Percentiles rank a stretch among this genome's conserved stretches.
Conservation (phyloP, 106 monocot species). For the Dendrobium chrysotoxum region DNA sequence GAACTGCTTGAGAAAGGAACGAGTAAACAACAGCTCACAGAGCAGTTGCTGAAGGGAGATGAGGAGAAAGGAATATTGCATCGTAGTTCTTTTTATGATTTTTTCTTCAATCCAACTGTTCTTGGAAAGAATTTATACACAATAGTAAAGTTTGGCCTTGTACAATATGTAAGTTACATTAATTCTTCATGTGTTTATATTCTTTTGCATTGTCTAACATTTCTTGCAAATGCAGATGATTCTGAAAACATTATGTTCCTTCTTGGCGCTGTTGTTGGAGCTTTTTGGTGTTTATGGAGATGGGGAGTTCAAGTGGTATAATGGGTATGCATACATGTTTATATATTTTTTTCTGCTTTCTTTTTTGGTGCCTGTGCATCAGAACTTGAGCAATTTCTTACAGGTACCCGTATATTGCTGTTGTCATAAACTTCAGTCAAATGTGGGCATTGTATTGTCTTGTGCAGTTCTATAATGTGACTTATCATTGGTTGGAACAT, state of each 20-base stretch:
- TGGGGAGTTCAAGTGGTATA: constrained; percentile 84
- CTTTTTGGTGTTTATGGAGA: constrained; percentile 79
- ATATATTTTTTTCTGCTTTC: not conserved
- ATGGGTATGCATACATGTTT: constrained; percentile 44
- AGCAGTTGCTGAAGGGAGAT: constrained; percentile 43
- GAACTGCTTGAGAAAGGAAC: constrained; percentile 43
- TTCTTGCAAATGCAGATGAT: constrained; percentile 53
- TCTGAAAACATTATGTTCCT: constrained; percentile 74
- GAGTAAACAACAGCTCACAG: constrained; percentile 22
- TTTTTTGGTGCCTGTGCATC: not conserved
- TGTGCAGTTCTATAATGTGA: constrained; percentile 83
- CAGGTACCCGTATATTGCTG: constrained; percentile 84
- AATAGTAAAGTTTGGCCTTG: constrained; percentile 66
- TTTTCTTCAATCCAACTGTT: constrained; percentile 48
- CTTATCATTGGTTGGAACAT: constrained; percentile 43
- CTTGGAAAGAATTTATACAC: constrained; percentile 60
- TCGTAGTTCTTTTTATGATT: constrained; percentile 26
- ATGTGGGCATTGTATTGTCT: constrained; percentile 92
- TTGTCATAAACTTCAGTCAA: constrained; percentile 82
- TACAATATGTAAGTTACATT: constrained; percentile 63
- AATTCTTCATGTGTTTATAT: not conserved
- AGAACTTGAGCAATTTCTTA: not conserved
- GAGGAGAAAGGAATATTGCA: constrained; percentile 16
- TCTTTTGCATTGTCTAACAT: not conserved
- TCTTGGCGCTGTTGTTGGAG: constrained; percentile 67